Base-by-base conservation (phyloP, 2,329 filamentous ascomycete species). In the Knoxdaviesia proteae region DNA sequence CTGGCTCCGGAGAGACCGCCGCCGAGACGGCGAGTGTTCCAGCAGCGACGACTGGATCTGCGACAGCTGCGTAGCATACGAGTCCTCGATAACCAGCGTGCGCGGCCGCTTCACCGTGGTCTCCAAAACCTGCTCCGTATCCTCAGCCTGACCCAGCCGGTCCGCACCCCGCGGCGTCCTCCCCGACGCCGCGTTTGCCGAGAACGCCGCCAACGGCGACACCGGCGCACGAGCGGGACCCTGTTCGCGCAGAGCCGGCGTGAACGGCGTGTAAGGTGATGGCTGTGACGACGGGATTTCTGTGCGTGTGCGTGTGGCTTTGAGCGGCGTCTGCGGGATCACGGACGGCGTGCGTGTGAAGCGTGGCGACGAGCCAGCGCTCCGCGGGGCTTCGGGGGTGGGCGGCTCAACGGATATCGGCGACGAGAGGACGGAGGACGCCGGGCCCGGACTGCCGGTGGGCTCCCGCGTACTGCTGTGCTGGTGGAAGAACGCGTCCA, bases 201-300 rank as follows among this genome's bases (percentile, higher is more conserved):
- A 45, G 5, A 50, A 47, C 1, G 45, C 50, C 6, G 49, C 46
- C 1, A 54, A 66, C 5, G 45, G 64, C 1, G 63, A 66, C 5
- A 43, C 45, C 47, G 54, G 46, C 41, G 38, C 29, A 42, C 54
- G 46, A 37, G 58, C 50, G 38, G 57, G 54, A 34, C 56, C 60
- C 45, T 65, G 63, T 6, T 61, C 52, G 1, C 53, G 55, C 5
- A 65, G 47, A 52, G 62, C 57, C 0, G 61, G 55, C 3, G 61
- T 61, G 11, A 58, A 58, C 0, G 62, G 62, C 6, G 63, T 63
- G 3, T 58, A 58, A 7, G 47, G 46, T 6, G 43, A 45, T 46
- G 50, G 41, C 46, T 61, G 58, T 0, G 66, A 68, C 1, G 63
- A 65, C 2, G 64, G 64, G 6, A 68, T 61, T 47, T 67, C 62